phyloP scores from a whole-genome alignment of 306 rosid species.

The Sophora flavescens region DNA sequence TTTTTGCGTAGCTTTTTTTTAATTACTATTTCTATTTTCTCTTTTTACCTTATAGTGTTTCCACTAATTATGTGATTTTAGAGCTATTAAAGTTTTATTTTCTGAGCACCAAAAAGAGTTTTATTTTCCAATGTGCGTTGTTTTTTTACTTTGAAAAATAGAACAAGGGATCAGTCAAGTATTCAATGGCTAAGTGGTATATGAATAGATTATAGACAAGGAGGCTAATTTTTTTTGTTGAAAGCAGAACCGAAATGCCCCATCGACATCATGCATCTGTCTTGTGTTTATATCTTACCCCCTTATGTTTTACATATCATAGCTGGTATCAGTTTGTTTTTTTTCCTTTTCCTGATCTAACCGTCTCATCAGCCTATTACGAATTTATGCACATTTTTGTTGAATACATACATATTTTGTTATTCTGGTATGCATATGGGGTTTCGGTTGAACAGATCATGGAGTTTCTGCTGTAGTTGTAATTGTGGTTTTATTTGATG shows the following conservation, averaged over 20 bases:
- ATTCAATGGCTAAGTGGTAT: not conserved
- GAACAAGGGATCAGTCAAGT: not conserved
- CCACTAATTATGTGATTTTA: not conserved
- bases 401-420: not conserved
- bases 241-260: not conserved
- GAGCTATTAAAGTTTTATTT: not conserved
- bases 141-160: not conserved
- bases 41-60: not conserved
- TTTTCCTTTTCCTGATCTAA: not conserved
- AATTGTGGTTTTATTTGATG: not conserved
- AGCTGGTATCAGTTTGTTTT: not conserved
- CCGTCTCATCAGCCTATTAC: not conserved
- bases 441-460: not conserved
- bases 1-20: not conserved
- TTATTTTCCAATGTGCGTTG: not conserved
- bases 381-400: not conserved
- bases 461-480: not conserved
- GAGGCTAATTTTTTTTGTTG: not conserved
- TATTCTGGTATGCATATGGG: not conserved
- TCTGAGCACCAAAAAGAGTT: not conserved
- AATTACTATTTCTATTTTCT: not conserved
- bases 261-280: not conserved
- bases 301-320: not conserved
- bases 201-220: not conserved
- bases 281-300: not conserved